A percentile compares a stretch with the other conserved stretches of the same genome.
phyloP scores from a whole-genome alignment of 768 basidiomycete genomes.

The Tricholoma saponaceum region DNA sequence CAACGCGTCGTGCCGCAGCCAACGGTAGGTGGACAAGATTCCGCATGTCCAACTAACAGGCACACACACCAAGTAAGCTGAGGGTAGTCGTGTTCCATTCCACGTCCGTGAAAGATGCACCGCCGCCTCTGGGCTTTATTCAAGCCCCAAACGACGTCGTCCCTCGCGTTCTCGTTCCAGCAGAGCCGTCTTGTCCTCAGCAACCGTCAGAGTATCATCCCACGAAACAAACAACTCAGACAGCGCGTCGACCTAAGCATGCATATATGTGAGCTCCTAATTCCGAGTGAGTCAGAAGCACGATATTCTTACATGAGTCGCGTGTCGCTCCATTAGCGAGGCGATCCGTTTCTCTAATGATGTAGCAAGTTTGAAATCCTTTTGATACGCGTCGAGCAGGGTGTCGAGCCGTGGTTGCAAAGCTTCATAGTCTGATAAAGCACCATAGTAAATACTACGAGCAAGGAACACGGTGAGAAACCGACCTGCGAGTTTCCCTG shows the following conservation, averaged over 20 bases:
- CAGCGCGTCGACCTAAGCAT: constrained; percentile 66
- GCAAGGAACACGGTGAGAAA: constrained; percentile 3
- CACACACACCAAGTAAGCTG: too few relatives aligned
- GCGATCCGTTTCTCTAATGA: constrained; percentile 66
- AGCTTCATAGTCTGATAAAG: constrained; percentile 49
- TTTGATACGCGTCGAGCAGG: constrained; percentile 53
- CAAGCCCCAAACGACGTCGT: constrained; percentile 57
- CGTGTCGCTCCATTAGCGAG: constrained; percentile 61
- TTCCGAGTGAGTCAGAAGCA: neutral
- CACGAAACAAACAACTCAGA: constrained; percentile 84
- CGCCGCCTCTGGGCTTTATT: constrained; percentile 17
- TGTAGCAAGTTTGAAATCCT: constrained; percentile 52
- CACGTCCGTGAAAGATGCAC: neutral
- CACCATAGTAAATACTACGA: neutral
- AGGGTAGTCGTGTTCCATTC: neutral
- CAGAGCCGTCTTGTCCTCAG: constrained; percentile 53
- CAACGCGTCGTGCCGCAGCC: neutral
- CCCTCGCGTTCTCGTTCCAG: constrained; percentile 63
- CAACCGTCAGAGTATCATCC: constrained; percentile 72
- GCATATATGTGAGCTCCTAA: neutral
- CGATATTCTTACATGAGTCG: constrained; percentile 52
- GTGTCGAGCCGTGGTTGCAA: constrained; percentile 66
- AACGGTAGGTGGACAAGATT: neutral
- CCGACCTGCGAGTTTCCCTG: constrained; percentile 72
- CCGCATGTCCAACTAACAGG: neutral